phyloP scores from a whole-genome alignment of 2,329 filamentous ascomycete species.

The Trichophyton benhamiae region DNA sequence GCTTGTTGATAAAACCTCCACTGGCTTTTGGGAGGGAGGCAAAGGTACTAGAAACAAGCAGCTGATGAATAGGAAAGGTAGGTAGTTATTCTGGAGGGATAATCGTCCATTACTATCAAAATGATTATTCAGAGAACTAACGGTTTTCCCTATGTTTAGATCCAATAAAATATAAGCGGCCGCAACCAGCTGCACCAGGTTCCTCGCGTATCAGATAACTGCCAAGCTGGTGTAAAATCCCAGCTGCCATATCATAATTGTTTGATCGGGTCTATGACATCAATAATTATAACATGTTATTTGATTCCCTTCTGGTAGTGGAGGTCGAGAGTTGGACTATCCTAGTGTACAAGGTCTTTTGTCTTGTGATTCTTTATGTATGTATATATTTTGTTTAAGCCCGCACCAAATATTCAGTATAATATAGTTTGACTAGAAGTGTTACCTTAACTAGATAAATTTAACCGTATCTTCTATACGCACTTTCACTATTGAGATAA shows the following conservation, averaged over 20 bases:
- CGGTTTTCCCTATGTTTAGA: constrained; percentile 33
- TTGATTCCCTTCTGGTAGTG: too few relatives aligned
- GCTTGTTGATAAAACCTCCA: constrained; percentile 53
- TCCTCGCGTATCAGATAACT: neutral
- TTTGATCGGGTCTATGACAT: too few relatives aligned
- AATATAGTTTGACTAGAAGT: too few relatives aligned
- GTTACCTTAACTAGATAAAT: too few relatives aligned
- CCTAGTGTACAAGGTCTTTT: too few relatives aligned
- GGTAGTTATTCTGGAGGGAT: neutral
- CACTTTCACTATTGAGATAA: too few relatives aligned
- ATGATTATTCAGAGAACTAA: neutral
- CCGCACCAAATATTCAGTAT: too few relatives aligned
- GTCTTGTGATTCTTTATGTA: too few relatives aligned
- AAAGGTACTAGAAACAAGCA: constrained; percentile 63
- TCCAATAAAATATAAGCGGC: constrained; percentile 58
- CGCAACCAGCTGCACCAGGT: neutral
- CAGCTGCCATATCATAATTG: neutral
- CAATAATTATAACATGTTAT: too few relatives aligned
- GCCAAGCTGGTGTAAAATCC: neutral
- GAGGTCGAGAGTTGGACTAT: too few relatives aligned
- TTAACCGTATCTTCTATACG: too few relatives aligned
- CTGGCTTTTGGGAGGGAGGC: constrained; percentile 78
- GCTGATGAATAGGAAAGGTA: constrained; percentile 58
- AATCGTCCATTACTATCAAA: neutral
- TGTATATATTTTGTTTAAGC: too few relatives aligned